phyloP scores from a whole-genome alignment of 345 rosid species.

The Eucalyptus urophylla region DNA sequence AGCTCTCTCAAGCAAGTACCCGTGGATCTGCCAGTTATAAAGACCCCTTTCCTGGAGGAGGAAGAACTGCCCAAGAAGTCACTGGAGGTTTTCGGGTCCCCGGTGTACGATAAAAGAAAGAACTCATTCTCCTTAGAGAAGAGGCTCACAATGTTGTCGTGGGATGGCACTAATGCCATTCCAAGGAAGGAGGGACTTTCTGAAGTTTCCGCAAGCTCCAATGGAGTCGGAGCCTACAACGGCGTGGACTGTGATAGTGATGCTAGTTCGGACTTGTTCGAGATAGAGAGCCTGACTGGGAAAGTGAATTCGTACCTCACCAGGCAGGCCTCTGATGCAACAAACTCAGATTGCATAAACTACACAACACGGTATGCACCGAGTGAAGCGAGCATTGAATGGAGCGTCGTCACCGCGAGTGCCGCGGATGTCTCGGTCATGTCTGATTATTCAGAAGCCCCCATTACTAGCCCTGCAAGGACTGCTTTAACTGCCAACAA shows the following conservation, averaged over 20 bases:
- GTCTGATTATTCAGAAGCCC: constrained; percentile 46
- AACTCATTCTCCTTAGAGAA: constrained; percentile 14
- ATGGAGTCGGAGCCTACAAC: constrained; percentile 1
- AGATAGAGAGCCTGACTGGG: constrained; percentile 71
- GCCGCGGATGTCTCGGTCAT: constrained; percentile 56
- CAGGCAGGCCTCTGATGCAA: constrained; percentile 40
- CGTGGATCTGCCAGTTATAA: constrained; percentile 2
- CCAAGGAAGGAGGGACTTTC: constrained; percentile 11
- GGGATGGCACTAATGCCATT: constrained; percentile 10
- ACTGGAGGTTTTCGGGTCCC: constrained; percentile 53
- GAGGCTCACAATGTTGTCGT: constrained; percentile 35
- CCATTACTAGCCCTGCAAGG: neutral
- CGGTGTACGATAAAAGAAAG: constrained; percentile 18
- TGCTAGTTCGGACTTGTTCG: constrained; percentile 76
- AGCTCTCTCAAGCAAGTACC: neutral
- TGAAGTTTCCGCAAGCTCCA: neutral
- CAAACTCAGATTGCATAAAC: constrained; percentile 28
- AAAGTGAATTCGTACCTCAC: constrained; percentile 45
- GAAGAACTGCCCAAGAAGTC: constrained; percentile 33
- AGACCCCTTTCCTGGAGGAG: neutral
- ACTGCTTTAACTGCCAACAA: neutral
- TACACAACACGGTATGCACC: constrained; percentile 56
- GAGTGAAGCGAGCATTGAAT: constrained; percentile 79
- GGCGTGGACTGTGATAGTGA: constrained; percentile 31
- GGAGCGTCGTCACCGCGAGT: constrained; percentile 88